Conservation (phyloP, 495 filamentous ascomycete species). For the Aspergillus saccharolyticus region DNA sequence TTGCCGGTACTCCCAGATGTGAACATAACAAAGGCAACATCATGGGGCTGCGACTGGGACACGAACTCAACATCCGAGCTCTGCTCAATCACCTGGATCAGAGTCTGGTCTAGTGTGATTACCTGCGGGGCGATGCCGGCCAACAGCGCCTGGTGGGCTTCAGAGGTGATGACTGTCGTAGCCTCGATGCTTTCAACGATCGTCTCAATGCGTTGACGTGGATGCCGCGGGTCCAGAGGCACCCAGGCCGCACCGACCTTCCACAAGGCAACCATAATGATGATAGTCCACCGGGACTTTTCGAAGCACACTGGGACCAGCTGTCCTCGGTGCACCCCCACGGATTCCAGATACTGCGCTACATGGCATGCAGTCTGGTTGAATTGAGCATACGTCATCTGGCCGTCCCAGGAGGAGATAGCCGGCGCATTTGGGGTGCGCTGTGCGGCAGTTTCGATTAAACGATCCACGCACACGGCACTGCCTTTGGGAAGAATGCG, state of each 20-base stretch:
- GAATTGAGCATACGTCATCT: slow-evolving; percentile 32
- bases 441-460: slow-evolving; percentile 17
- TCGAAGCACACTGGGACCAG: slow-evolving; percentile 29
- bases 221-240: slow-evolving; percentile 36
- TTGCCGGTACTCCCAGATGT: slow-evolving; percentile 39
- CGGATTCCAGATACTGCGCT: slow-evolving; percentile 19
- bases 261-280: slow-evolving; percentile 43
- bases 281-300: slow-evolving; percentile 33
- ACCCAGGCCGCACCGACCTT: slow-evolving; percentile 44
- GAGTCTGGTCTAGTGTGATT: slow-evolving; percentile 12
- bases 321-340: not conserved
- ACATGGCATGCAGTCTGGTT: slow-evolving; percentile 22
- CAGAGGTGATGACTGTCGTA: slow-evolving; percentile 22
- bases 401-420: slow-evolving; percentile 33
- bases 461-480: slow-evolving; percentile 22
- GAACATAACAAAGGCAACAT: slow-evolving; percentile 26
- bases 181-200: slow-evolving; percentile 25
- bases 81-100: slow-evolving; percentile 1
- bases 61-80: slow-evolving; percentile 2
- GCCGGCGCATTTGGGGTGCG: slow-evolving; percentile 22
- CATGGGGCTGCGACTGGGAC: slow-evolving; percentile 10
- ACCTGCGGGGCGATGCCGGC: slow-evolving; percentile 6
- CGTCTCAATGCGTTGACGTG: slow-evolving; percentile 27
- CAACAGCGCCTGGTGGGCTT: slow-evolving; percentile 9
- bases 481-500: slow-evolving; percentile 11